Evolutionary conservation across 2,329 filamentous ascomycete genomes (phyloP).

Genomic region (Drechslera avenae): DNA sequence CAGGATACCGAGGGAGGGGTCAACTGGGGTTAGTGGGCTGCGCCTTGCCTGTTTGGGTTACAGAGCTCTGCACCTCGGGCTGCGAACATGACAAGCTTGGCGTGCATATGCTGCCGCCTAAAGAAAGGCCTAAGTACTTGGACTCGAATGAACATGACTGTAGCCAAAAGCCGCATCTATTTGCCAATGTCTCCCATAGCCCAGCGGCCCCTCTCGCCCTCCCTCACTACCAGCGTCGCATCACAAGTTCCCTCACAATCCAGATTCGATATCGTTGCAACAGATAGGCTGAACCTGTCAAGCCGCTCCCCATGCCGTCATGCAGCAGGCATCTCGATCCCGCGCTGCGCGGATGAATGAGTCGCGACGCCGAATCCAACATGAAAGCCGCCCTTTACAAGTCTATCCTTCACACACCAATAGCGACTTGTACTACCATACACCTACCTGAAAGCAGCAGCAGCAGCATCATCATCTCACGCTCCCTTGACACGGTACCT

Average conservation of each 20-base stretch:
- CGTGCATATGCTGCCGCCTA: no score
- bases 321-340: constrained; percentile 2
- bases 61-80: constrained; percentile 13
- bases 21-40: not conserved
- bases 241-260: no score
- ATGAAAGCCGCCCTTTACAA: not conserved
- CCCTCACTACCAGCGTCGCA: no score
- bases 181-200: no score
- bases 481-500: constrained; percentile 25
- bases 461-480: no score
- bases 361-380: not conserved
- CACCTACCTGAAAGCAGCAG: not conserved
- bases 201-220: no score
- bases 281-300: not conserved
- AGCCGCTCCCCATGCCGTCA: not conserved
- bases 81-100: constrained; percentile 5
- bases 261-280: no score
- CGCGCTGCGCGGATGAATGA: not conserved
- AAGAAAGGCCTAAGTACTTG: no score
- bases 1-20: constrained; percentile 18
- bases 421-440: not conserved
- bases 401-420: not conserved
- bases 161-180: no score
- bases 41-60: constrained; percentile 1
- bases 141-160: no score